A percentile compares a stretch with the other conserved stretches of the same genome.
These are phyloP conservation scores for Entoloma clypeatum DNA, from an alignment of 1,284 basidiomycete genomes.

Conservation along the genomic window DNA sequence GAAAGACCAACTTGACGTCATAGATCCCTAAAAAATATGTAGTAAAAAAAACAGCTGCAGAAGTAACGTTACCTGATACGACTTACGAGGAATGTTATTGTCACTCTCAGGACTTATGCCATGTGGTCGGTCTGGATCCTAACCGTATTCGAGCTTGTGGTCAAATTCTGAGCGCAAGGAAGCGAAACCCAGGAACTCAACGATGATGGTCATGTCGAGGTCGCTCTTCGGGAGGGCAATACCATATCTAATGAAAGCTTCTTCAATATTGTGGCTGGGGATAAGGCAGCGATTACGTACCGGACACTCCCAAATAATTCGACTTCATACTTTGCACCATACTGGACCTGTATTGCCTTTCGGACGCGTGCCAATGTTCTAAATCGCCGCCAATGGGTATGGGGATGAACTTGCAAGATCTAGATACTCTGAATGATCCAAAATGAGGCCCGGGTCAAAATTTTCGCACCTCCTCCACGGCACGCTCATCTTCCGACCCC, in stretches of 20 bases:
- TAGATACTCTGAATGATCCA: background rate
- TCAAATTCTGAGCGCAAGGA: background rate
- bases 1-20: constrained; percentile 28
- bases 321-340: constrained; percentile 35
- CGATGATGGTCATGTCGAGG: constrained; percentile 49
- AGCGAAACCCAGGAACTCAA: constrained; percentile 31
- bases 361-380: constrained; percentile 19
- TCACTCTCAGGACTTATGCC: constrained; percentile 34
- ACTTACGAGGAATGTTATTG: constrained; percentile 29
- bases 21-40: constrained; percentile 31
- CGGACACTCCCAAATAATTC: constrained; percentile 46
- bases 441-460: too few species aligned
- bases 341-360: constrained; percentile 27
- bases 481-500: too few species aligned
- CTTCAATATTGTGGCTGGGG: background rate
- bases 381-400: background rate
- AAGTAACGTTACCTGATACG: background rate
- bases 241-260: constrained; percentile 35
- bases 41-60: background rate
- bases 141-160: background rate
- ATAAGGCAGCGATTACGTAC: constrained; percentile 19
- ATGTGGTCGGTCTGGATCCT: constrained; percentile 37
- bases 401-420: background rate
- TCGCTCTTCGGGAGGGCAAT: constrained; percentile 38
- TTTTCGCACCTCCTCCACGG: too few species aligned